phyloP scores from a whole-genome alignment of 1,284 basidiomycete genomes.

The Termitomyces sp. region DNA sequence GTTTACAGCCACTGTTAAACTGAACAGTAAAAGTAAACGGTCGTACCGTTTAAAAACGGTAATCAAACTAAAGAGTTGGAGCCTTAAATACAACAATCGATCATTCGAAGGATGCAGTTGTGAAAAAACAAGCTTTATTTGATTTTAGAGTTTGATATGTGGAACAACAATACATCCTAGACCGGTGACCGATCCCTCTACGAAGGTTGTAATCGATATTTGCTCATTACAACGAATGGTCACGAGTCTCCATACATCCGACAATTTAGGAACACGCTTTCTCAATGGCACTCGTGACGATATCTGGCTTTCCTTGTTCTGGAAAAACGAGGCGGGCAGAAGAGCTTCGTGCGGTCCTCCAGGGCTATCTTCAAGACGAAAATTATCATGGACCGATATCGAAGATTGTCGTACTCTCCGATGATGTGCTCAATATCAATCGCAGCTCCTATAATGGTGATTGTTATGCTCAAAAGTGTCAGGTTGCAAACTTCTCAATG shows the following conservation, averaged over 20 bases:
- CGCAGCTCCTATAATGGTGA: slow-evolving; percentile 74
- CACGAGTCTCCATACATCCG: too few species aligned
- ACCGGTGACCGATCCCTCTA: too few species aligned
- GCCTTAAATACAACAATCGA: neutral
- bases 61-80: slow-evolving; percentile 11
- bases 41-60: slow-evolving; percentile 8
- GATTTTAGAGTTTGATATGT: too few species aligned
- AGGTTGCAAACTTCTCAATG: neutral
- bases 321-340: slow-evolving; percentile 78
- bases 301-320: slow-evolving; percentile 86
- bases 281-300: slow-evolving; percentile 92
- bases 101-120: too few species aligned
- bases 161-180: too few species aligned
- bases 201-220: too few species aligned
- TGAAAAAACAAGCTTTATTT: too few species aligned
- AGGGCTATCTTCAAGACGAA: slow-evolving; percentile 45
- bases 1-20: neutral
- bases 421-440: slow-evolving; percentile 65
- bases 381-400: slow-evolving; percentile 48
- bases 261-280: neutral
- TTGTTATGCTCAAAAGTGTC: slow-evolving; percentile 8
- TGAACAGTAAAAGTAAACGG: neutral
- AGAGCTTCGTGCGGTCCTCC: slow-evolving; percentile 63
- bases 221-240: too few species aligned
- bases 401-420: slow-evolving; percentile 70